Evolutionary conservation across 805 yeast species (phyloP), one percentile per base, ranked within the genome.

Genomic region (Kluyveromyces aestuarii): DNA sequence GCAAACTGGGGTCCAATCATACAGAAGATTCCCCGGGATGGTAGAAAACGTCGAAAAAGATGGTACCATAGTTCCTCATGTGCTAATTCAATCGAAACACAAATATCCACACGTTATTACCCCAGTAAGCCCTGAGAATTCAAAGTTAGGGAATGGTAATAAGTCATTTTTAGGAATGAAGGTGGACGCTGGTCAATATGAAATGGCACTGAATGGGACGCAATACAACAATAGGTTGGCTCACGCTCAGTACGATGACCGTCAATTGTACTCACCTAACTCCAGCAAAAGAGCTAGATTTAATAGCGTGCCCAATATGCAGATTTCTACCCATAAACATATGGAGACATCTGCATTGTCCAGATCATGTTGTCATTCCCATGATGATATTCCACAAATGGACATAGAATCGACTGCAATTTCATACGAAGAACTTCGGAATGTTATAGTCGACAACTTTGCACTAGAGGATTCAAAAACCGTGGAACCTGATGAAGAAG

Each of bases 401-500:
- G 35, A 30, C 35, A 30, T 30, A 30, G 14, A 30, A 13, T 30
- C 35, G 14, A 30, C 35, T 3, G 35, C 36, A 11, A 16, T 41
- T 14, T 41, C 45, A n/a, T 41, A 41, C 13, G 45, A 41, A n/a
- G 45, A 41, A 35, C 45, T 41, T 16, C 17, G 45, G 25, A 41
- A 41, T 19, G n/a, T 35, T 4, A 41, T 41, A 14, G 30, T 41
- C 9, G 45, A 41, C 6, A 41, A 41, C 7, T 41, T 41, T 35
- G 21, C 37, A 4, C 14, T 11, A n/a, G 27, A 16, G 2, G 17
- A n/a, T 14, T 18, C 30, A 27, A 27, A 41, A 14, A 41, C 40
- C 39, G 42, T 41, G 18, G 49, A 42, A 13, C 48, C 33, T 6
- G 47, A 16, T 14, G 52, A 44, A 6, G 44, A 35, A 18, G 38